Evolutionary conservation across 2,329 filamentous ascomycete species (phyloP), one percentile per base, ranked within the genome.

Genomic region (Neofusicoccum umdonicola): DNA sequence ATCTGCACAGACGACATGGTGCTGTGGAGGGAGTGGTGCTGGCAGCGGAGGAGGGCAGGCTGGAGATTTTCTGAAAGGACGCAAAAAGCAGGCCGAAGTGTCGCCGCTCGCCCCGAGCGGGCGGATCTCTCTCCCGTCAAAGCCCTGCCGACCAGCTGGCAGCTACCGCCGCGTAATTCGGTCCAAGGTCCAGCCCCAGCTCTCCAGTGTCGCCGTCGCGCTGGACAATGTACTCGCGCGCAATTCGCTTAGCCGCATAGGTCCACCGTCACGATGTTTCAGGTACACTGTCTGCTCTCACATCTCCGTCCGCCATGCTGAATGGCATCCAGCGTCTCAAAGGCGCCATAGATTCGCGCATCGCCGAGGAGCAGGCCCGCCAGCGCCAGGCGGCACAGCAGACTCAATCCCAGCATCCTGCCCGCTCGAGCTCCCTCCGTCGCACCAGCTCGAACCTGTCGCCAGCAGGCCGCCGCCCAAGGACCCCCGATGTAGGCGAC

Each of bases 341-440:
- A 80, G 91, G 90, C 72, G 90, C 90, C 66, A 92, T 96, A 76
- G 91, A 96, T 76, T 88, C 88, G 71, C 90, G 90, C 72, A 95
- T 97, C 72, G 91, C 92, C 72, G 92, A 97, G 80, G 93, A 97
- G 80, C 92, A 96, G 79, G 90, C 92, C 65, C 90, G 91, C 65
- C 90, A 93, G 74, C 86, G 86, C 73, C 78, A 82, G 62, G 67
- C 69, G 9, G 66, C 58, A 70, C 80, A 45, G 71, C 82, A 67
- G 75, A 82, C 4, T 81, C 82, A 61, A 78, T 84, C 70, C 72
- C 76, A 69, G 78, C 78, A 65, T 71, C 79, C 71, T 71, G 76
- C 72, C 76, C 79, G 66, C 72, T 80, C 77, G 67, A 81, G 72
- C 69, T 77, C 83, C 63, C 76, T 82, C 67, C 72, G 75, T 68